Evolutionary conservation across 495 filamentous ascomycete species (phyloP).

Genomic region (Friedmanniomyces simplex): DNA sequence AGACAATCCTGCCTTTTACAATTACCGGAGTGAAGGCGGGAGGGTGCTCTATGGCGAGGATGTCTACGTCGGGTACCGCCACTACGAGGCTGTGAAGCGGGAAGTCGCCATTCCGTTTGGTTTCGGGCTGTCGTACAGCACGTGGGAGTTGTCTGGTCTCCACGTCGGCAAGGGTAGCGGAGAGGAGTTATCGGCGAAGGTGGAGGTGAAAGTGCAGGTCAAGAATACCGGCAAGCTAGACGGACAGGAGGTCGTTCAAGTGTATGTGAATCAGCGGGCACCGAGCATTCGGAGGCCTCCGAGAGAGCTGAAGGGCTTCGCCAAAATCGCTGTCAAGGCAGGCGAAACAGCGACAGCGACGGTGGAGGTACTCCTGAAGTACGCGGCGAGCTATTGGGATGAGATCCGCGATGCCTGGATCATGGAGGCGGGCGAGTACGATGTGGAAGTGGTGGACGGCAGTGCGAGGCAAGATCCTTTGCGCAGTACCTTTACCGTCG

Average conservation of each 20-base stretch:
- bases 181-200: conserved; percentile 32
- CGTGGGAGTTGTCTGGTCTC: conserved; percentile 45
- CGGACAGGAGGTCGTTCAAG: conserved; percentile 58
- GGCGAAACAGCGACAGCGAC: conserved; percentile 48
- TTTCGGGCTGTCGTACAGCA: conserved; percentile 63
- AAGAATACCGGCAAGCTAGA: conserved; percentile 46
- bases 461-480: conserved; percentile 34
- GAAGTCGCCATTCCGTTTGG: conserved; percentile 68
- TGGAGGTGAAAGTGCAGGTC: conserved; percentile 45
- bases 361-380: conserved; percentile 53
- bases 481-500: neutral
- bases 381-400: conserved; percentile 74
- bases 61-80: conserved; percentile 72
- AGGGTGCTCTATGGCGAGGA: conserved; percentile 70
- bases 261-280: conserved; percentile 51
- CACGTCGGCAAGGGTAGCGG: conserved; percentile 21
- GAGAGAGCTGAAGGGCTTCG: conserved; percentile 55
- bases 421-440: conserved; percentile 64
- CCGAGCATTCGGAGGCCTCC: conserved; percentile 54
- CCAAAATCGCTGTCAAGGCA: conserved; percentile 52
- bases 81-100: conserved; percentile 63
- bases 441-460: conserved; percentile 43
- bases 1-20: conserved; percentile 67
- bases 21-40: conserved; percentile 68
- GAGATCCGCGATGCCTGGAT: conserved; percentile 60